Base-by-base conservation (phyloP, 768 basidiomycete species). In the Exsudoporus frostii region DNA sequence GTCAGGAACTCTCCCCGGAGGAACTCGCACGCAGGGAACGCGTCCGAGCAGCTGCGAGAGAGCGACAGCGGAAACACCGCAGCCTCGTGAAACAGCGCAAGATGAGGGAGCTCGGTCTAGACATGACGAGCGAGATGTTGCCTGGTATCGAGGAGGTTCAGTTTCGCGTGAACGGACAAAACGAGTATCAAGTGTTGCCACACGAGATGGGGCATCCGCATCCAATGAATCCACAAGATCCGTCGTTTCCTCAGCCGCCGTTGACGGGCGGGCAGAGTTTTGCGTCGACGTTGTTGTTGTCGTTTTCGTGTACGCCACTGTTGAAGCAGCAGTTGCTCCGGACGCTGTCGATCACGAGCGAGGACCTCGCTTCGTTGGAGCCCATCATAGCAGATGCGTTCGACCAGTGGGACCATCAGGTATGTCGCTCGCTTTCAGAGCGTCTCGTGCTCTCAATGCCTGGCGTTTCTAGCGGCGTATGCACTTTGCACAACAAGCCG, bases 381-480 rank as follows among this genome's bases (percentile, higher is more conserved):
- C 86, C 88, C 25, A 75, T 90, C 60, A 85, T 92, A 42, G 89
- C 90, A 6, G 84, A 87, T 41, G 89, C 89, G 17, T 92, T 88
- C 80, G 90, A 92, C 53, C 85, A 87, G 37, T 92, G 90, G 90
- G 85, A 92, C 61, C 82, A 84, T 59, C 85, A 86, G 68, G 89
- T 90, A 64, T 51, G 80, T 67, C 27, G 2, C 2, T 32, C n/a
- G 34, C 19, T 25, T 30, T 29, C 45, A 29, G 33, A 24, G 33
- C 11, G 20, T 33, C 22, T 30, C 46, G 15, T 40, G 9, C 13
- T 11, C 45, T 65, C 42, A 51, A 25, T 5, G 22, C 19, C 37
- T 19, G 14, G 39, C 17, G 33, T 41, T 32, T 44, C 27, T 32
- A 81, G 80, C 76, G 80, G 45, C 75, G 73, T 1, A 61, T 80